These are phyloP conservation scores for Pythium myriotylum DNA, from an alignment of 352 stramenopile species.

Conservation along the genomic window DNA sequence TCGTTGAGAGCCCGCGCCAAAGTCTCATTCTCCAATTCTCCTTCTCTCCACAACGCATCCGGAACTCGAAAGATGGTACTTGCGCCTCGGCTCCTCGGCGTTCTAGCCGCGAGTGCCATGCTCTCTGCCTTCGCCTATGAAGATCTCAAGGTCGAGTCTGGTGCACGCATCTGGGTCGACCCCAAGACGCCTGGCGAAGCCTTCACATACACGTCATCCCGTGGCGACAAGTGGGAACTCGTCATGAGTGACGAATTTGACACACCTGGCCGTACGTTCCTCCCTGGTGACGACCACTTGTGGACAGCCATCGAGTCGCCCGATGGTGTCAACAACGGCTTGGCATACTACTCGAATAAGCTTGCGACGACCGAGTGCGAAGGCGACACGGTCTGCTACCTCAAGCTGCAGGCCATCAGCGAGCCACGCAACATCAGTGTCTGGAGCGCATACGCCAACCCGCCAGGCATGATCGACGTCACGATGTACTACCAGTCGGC, in stretches of 20 bases:
- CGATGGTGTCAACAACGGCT: conserved; percentile 42
- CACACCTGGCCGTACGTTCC: conserved; percentile 76
- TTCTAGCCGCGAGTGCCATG: too few species aligned
- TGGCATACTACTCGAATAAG: conserved; percentile 24
- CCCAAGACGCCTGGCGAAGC: conserved; percentile 47
- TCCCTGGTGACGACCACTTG: conserved; percentile 89
- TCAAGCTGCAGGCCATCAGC: conserved; percentile 50
- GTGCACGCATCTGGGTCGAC: conserved; percentile 60
- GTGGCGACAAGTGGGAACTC: conserved; percentile 46
- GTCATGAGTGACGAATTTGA: conserved; percentile 85
- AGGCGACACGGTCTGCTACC: conserved; percentile 41
- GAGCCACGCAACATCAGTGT: conserved; percentile 41
- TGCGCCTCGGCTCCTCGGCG: too few species aligned
- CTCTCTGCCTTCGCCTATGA: too few species aligned
- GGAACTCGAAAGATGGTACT: too few species aligned
- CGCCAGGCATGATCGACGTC: conserved; percentile 54
- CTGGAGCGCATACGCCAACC: conserved; percentile 60
- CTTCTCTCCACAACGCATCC: too few species aligned
- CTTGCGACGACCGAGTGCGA: conserved; percentile 19
- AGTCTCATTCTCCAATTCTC: too few species aligned
- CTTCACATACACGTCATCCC: conserved; percentile 40
- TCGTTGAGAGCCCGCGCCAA: too few species aligned
- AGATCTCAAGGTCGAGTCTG: too few species aligned
- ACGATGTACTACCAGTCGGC: conserved; percentile 67
- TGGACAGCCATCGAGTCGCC: conserved; percentile 96